Base-by-base conservation (phyloP, 306 rosid species). In the Potentilla sterilis region DNA sequence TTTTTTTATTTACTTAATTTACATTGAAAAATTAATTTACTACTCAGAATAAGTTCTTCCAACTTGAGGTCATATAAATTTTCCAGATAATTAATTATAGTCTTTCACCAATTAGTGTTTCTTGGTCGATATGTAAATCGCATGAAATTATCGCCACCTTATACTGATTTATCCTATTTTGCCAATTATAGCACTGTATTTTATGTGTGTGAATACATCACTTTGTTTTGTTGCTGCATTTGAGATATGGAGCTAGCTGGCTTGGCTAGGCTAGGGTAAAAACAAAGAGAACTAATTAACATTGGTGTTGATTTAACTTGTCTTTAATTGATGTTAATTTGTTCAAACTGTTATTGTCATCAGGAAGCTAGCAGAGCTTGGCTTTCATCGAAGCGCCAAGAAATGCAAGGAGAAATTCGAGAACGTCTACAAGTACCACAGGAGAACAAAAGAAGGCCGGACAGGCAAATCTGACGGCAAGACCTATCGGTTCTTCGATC, bases 321-420 rank as follows among this genome's bases (percentile, higher is more conserved):
- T 43, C 13, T 62, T 32, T 62, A 28, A 28, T 28, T 28, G 28
- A 28, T 57, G 13, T 57, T 12, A 16, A 40, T 48, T n/a, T 46
- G 13, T 22, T 69, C 40, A 41, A 35, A 40, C 72, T 74, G 54
- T 51, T 4, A 37, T 70, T 54, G 21, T 63, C 21, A 52, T 81
- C 93, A 95, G 99, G 90, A 95, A 92, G 80, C 84, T 95, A 67
- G 97, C 91, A 44, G 97, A 91, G 67, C 91, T 86, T 77, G 99
- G 97, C 40, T 95, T 83, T 79, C 87, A 87, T 63, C 85, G 99
- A 83, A 89, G 81, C 73, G 88, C 97, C 19, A 95, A 95, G 92
- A 95, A 95, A 69, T 95, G 99, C 86, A 92, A 92, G 74, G 99
- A 95, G 87, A 95, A 95, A 70, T 95, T 95, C 46, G 99, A 95